Evolutionary conservation across 108 stramenopile species (phyloP), one percentile per base, ranked within the genome.

Genomic region (Cyclotella atomus): DNA sequence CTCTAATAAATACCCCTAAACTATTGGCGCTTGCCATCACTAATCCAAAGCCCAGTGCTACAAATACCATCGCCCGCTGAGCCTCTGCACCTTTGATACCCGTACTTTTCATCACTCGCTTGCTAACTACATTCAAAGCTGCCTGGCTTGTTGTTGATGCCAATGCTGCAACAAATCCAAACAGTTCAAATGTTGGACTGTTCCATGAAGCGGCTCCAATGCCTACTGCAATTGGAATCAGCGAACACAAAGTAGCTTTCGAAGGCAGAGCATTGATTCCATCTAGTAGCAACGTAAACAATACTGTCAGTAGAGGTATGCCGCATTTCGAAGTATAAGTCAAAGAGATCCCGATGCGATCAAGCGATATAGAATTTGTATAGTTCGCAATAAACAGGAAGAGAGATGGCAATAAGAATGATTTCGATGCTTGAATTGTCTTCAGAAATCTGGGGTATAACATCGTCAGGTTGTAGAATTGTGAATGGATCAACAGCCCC

Each of bases 281-380:
- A 77, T 89, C 91, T 32, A 88, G 25, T 8, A 87, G 36, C 0
- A 88, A 44, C 12, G 88, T 88, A 33, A 92, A 74, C 29, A 92
- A 63, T 12, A 89, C 84, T 12, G 91, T 92, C 14, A 92, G 83
- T 9, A 89, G 46, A 3, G 91, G 91, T 61, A 92, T 92, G 4
- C 84, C 87, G 54, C 91, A 92, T 77, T 92, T 92, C 12, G 84
- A 83, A 4, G 91, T 92, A 53, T 92, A 92, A 0, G 91, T 89
- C 68, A 92, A 70, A 1, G 88, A 87, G 57, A 92, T 92, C 2
- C 91, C 91, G 38, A 92, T 88, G 23, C 91, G 82, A 80, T 88
- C 77, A 24, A 92, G 62, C 27, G 85, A 77, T 44, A 92, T 87
- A 15, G 87, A 85, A 63, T 92, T 92, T 57, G 71, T 28, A 65